These are phyloP conservation scores for Seiridium unicorne DNA, from an alignment of 2,329 filamentous ascomycete species.

Conservation along the genomic window DNA sequence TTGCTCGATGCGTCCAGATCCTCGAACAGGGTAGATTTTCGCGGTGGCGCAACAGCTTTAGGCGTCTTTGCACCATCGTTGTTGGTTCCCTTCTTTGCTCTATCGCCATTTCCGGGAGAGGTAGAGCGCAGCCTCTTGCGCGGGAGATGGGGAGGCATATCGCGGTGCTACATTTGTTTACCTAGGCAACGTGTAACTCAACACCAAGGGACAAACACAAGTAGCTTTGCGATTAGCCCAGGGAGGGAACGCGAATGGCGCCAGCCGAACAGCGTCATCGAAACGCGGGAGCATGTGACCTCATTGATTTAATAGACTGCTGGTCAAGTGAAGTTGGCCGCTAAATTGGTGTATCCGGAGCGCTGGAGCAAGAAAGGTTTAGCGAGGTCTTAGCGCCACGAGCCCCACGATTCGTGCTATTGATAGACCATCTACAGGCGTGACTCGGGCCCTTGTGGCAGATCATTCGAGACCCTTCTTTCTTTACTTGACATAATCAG, in stretches of 20 bases:
- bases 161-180: neutral
- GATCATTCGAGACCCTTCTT: conserved; percentile 12
- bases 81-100: conserved; percentile 20
- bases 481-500: neutral
- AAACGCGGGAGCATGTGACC: conserved; percentile 10
- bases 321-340: neutral
- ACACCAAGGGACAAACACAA: neutral
- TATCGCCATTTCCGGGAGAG: conserved; percentile 31
- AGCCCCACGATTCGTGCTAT: conserved; percentile 3
- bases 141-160: conserved; percentile 67
- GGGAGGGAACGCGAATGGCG: neutral
- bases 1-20: conserved; percentile 53
- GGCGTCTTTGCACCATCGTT: conserved; percentile 23
- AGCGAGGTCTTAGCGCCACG: conserved; percentile 5
- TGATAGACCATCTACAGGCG: neutral
- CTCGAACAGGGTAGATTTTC: conserved; percentile 60
- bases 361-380: conserved; percentile 5
- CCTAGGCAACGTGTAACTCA: neutral
- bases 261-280: neutral
- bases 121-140: conserved; percentile 63
- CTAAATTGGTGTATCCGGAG: neutral
- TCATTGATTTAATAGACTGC: neutral
- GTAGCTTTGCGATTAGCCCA: neutral
- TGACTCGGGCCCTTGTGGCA: neutral
- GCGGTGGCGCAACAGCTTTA: conserved; percentile 27